phyloP scores from a whole-genome alignment of 164 flowering plant genomes.

The Cinnamomum micranthum region DNA sequence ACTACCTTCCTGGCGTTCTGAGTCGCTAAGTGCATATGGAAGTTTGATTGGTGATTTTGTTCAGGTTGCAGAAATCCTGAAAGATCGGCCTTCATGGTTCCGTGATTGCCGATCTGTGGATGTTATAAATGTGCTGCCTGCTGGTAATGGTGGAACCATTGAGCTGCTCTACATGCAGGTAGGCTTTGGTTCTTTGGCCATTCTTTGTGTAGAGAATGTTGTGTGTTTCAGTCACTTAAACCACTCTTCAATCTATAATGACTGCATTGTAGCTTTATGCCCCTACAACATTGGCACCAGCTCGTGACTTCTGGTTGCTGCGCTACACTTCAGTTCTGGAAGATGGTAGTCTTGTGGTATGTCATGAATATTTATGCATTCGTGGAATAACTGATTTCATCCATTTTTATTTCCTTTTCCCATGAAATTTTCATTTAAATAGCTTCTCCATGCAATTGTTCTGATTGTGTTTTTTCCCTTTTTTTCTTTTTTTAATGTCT shows the following conservation, averaged over 20 bases:
- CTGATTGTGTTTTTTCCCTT: not conserved
- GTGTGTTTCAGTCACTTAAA: not conserved
- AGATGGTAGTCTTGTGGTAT: slow-evolving; percentile 98
- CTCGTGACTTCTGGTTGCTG: slow-evolving; percentile 94
- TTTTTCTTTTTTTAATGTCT: not conserved
- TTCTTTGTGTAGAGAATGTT: not conserved
- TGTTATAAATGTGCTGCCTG: slow-evolving; percentile 79
- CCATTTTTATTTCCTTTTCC: not conserved
- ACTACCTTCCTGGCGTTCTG: not conserved
- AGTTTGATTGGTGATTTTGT: slow-evolving; percentile 8
- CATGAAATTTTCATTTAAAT: not conserved
- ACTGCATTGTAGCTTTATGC: slow-evolving; percentile 65
- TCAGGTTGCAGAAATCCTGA: slow-evolving; percentile 94
- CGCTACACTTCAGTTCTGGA: slow-evolving; percentile 87
- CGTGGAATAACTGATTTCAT: not conserved
- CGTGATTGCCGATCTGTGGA: slow-evolving; percentile 96
- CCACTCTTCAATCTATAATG: not conserved
- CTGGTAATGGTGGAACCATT: slow-evolving; percentile 96
- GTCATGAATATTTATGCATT: slow-evolving; percentile 13
- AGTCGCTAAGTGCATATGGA: not conserved
- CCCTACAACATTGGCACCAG: slow-evolving; percentile 93
- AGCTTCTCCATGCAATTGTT: no score
- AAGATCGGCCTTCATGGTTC: slow-evolving; percentile 93
- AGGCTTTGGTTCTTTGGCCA: not conserved
- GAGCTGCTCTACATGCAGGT: slow-evolving; percentile 99